A percentile compares a stretch with the other conserved stretches of the same genome.
Conservation (phyloP, 2,329 filamentous ascomycete species). For the Trichoderma arundinaceum region DNA sequence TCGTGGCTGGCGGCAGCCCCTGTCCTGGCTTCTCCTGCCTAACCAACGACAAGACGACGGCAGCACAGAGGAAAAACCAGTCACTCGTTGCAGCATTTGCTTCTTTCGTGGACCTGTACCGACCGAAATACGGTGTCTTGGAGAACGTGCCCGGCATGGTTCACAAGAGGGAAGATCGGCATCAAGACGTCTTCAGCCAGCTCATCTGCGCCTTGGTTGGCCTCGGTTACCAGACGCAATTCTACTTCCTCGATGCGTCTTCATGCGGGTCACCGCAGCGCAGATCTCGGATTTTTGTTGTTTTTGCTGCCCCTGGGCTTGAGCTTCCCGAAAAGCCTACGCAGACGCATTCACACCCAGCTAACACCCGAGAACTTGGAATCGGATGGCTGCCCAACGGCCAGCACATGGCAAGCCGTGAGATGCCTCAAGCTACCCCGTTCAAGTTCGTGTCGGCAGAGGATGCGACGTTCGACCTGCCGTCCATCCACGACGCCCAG, state of each 20-base stretch:
- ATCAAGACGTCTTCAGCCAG: conserved; percentile 73
- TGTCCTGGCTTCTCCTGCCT: conserved; percentile 76
- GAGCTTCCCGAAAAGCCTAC: conserved; percentile 60
- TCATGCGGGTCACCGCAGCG: conserved; percentile 69
- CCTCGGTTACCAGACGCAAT: conserved; percentile 75
- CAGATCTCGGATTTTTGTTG: conserved; percentile 71
- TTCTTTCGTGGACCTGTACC: conserved; percentile 74
- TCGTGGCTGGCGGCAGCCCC: conserved; percentile 75
- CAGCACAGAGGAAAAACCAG: conserved; percentile 68
- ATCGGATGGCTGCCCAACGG: conserved; percentile 67
- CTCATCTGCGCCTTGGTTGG: conserved; percentile 75
- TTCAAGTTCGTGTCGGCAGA: conserved; percentile 63
- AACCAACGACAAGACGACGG: conserved; percentile 62
- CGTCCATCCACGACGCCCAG: conserved; percentile 65
- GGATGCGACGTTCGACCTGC: conserved; percentile 65
- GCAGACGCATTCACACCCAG: conserved; percentile 67
- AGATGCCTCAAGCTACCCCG: conserved; percentile 53
- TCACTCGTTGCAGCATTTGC: conserved; percentile 79
- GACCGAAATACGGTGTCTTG: conserved; percentile 74
- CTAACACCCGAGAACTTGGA: conserved; percentile 38
- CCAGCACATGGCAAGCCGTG: conserved; percentile 61
- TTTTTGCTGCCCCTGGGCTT: conserved; percentile 71
- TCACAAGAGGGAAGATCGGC: conserved; percentile 49
- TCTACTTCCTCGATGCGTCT: conserved; percentile 73
- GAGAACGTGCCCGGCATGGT: conserved; percentile 79